phyloP scores from a whole-genome alignment of 805 yeast species.

The Sungouiozyma ichnusensis region DNA sequence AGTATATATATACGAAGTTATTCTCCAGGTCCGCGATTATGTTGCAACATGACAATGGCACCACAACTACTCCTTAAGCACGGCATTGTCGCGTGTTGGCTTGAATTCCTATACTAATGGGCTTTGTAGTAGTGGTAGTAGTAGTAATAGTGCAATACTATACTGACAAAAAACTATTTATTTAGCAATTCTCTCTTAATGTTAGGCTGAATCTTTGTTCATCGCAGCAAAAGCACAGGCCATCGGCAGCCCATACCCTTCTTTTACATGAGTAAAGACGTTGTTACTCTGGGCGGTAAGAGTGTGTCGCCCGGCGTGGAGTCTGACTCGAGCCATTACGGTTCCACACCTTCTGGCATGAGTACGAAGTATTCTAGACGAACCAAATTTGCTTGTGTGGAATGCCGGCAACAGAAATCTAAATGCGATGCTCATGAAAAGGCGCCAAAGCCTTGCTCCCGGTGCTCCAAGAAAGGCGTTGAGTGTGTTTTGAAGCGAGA shows the following conservation, averaged over 20 bases:
- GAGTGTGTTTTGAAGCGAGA: conserved; percentile 67
- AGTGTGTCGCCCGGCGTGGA: not conserved
- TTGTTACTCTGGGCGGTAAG: not conserved
- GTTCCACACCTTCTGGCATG: not conserved
- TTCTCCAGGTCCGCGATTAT: no score
- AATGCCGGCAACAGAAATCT: conserved; percentile 92
- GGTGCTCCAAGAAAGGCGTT: conserved; percentile 64
- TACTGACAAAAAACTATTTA: not conserved
- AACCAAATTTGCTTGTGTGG: conserved; percentile 76
- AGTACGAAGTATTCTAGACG: conserved; percentile 4
- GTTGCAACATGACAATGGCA: no score
- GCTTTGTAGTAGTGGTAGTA: no score
- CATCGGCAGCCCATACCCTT: no score
- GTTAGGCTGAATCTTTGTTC: no score
- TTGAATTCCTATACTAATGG: no score
- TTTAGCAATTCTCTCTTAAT: not conserved
- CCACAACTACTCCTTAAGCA: no score
- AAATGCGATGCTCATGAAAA: conserved; percentile 76
- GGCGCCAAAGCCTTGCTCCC: conserved; percentile 69
- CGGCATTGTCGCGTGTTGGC: no score
- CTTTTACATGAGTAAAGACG: not conserved
- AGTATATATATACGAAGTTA: no score
- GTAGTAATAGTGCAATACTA: not conserved
- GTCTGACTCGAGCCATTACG: not conserved
- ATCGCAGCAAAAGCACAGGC: no score